Evolutionary conservation across 2,329 filamentous ascomycete genomes (phyloP).

Genomic region (Pezicula radicicola): DNA sequence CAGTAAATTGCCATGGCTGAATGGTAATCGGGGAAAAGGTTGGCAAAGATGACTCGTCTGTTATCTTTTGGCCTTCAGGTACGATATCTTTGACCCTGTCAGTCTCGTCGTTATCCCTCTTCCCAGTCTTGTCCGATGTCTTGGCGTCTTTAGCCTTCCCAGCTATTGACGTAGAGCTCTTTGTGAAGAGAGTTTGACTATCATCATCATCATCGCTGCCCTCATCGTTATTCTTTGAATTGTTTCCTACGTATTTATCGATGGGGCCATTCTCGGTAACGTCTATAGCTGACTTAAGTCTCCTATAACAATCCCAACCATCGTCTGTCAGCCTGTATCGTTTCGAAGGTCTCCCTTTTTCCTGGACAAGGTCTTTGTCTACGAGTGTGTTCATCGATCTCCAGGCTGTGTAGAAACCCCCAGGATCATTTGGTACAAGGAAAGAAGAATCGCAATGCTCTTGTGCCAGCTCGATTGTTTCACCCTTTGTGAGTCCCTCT

Average conservation of each 20-base stretch:
- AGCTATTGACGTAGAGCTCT: neutral
- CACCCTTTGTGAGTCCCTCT: slow-evolving; percentile 61
- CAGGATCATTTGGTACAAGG: slow-evolving; percentile 62
- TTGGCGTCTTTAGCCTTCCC: too few species aligned
- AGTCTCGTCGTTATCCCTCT: neutral
- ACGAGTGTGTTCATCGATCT: slow-evolving; percentile 75
- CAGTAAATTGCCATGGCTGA: slow-evolving; percentile 63
- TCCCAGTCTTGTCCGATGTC: too few species aligned
- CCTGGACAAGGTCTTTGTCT: slow-evolving; percentile 71
- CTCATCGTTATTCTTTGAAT: neutral
- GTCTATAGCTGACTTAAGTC: slow-evolving; percentile 50
- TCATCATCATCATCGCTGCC: slow-evolving; percentile 1
- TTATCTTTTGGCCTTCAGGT: slow-evolving; percentile 19
- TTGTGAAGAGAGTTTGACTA: neutral
- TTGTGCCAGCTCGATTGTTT: slow-evolving; percentile 68
- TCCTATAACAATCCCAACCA: slow-evolving; percentile 70
- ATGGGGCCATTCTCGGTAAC: slow-evolving; percentile 11
- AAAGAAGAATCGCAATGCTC: slow-evolving; percentile 72
- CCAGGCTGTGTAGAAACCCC: slow-evolving; percentile 77
- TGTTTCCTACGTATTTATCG: slow-evolving; percentile 9
- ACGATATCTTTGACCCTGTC: slow-evolving; percentile 10
- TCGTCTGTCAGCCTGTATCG: slow-evolving; percentile 73
- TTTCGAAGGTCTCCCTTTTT: slow-evolving; percentile 64
- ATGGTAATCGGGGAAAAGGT: slow-evolving; percentile 57
- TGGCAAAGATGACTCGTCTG: slow-evolving; percentile 22